These are phyloP conservation scores for Diaporthe ampelina DNA, from an alignment of 2,329 filamentous ascomycete species.

Conservation along the genomic window DNA sequence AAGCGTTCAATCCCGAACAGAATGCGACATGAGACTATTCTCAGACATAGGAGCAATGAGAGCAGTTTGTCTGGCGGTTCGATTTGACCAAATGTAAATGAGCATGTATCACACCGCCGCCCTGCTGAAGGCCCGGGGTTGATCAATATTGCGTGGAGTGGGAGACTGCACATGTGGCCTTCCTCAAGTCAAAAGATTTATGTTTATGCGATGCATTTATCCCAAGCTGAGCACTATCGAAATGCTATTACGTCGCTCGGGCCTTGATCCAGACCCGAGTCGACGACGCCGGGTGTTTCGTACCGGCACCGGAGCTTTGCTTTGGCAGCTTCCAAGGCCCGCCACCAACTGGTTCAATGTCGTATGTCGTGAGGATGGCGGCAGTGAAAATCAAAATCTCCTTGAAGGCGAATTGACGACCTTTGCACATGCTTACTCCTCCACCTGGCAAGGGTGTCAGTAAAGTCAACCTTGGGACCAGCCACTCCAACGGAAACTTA, in stretches of 20 bases:
- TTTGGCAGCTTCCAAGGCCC: slow-evolving; percentile 39
- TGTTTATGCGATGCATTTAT: background rate
- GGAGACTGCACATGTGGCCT: no score
- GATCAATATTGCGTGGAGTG: no score
- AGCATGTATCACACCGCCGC: no score
- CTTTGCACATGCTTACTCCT: slow-evolving; percentile 51
- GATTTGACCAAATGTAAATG: no score
- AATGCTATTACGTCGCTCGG: background rate
- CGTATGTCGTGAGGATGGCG: slow-evolving; percentile 54
- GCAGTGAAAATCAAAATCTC: slow-evolving; percentile 54
- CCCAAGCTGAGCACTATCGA: background rate
- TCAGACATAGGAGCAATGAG: no score
- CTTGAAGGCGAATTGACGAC: slow-evolving; percentile 50
- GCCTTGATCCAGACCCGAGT: slow-evolving; percentile 38
- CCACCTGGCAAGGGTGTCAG: slow-evolving; percentile 46
- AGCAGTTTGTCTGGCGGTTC: no score
- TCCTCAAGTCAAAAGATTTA: no score
- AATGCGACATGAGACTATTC: no score
- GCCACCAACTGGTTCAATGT: slow-evolving; percentile 48
- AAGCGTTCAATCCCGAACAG: no score
- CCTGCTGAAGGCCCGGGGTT: no score
- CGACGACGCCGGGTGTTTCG: slow-evolving; percentile 30
- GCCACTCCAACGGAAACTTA: slow-evolving; percentile 42
- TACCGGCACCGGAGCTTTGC: slow-evolving; percentile 29
- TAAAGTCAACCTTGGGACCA: background rate